phyloP scores from a whole-genome alignment of 2,329 filamentous ascomycete species.

The Calonectria pteridis region DNA sequence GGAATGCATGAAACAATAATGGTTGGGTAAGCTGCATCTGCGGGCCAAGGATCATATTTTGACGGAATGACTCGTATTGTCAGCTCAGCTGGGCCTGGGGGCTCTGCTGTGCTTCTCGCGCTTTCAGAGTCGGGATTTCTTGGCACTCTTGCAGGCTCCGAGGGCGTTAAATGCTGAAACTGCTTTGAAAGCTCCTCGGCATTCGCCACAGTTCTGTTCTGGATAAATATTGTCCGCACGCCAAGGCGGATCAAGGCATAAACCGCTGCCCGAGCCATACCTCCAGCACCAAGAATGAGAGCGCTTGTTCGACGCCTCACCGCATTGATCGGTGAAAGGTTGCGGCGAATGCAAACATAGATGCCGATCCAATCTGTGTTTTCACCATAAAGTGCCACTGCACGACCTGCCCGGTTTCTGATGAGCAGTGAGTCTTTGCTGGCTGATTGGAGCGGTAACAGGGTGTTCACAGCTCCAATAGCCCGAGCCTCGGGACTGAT shows the following conservation, averaged over 20 bases:
- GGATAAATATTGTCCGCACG: slow-evolving; percentile 70
- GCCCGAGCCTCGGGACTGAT: slow-evolving; percentile 72
- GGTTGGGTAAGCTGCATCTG: slow-evolving; percentile 22
- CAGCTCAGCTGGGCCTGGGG: not conserved
- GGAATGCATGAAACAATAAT: slow-evolving; percentile 33
- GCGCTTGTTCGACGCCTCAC: slow-evolving; percentile 52
- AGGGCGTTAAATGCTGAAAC: slow-evolving; percentile 35
- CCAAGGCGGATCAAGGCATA: slow-evolving; percentile 72
- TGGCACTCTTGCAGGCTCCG: not conserved
- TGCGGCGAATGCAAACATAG: slow-evolving; percentile 69
- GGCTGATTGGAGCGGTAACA: slow-evolving; percentile 69
- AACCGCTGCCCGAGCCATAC: slow-evolving; percentile 59
- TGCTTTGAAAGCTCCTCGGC: slow-evolving; percentile 62
- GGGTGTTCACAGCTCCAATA: slow-evolving; percentile 74
- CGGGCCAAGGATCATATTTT: slow-evolving; percentile 29
- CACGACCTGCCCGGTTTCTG: slow-evolving; percentile 65
- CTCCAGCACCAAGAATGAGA: slow-evolving; percentile 63
- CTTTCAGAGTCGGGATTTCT: not conserved
- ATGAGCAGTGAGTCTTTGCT: slow-evolving; percentile 46
- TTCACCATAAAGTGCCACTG: slow-evolving; percentile 71
- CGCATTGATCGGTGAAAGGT: slow-evolving; percentile 69
- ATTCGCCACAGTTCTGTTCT: slow-evolving; percentile 65
- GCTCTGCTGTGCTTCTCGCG: not conserved
- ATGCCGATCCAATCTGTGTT: slow-evolving; percentile 78
- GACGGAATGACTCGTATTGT: slow-evolving; percentile 44